Conservation (phyloP, 768 basidiomycete genomes). For the Heimioporus sp. region DNA sequence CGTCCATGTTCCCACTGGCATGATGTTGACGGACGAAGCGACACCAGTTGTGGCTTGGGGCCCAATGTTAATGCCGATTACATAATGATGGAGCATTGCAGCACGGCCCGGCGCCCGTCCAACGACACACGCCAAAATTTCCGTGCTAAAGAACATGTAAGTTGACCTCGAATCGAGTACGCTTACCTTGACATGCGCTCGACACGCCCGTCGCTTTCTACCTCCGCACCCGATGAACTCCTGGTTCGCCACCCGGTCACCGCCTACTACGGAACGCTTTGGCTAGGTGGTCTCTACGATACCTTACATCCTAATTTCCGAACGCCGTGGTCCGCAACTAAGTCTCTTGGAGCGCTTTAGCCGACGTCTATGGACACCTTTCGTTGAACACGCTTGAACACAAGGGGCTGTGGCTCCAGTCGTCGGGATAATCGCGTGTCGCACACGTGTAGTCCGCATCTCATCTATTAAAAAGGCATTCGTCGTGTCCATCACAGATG, state of each 20-base stretch:
- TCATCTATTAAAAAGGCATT: slow-evolving; percentile 29
- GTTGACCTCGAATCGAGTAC: neutral
- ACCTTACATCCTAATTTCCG: neutral
- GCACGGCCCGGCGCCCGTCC: too few relatives aligned
- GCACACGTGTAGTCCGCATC: slow-evolving; percentile 32
- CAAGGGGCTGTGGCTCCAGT: slow-evolving; percentile 8
- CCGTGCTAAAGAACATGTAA: too few relatives aligned
- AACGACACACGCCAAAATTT: neutral
- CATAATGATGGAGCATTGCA: slow-evolving; percentile 5
- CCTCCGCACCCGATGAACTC: neutral
- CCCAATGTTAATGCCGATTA: neutral
- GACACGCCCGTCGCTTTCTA: neutral
- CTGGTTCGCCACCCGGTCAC: neutral
- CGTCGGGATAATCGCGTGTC: slow-evolving; percentile 30
- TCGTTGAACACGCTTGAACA: slow-evolving; percentile 13
- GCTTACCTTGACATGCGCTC: neutral
- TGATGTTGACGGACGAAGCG: too few relatives aligned
- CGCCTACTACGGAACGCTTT: neutral
- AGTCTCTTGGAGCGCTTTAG: slow-evolving; percentile 14
- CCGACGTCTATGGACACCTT: neutral
- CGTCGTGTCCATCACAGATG: slow-evolving; percentile 20
- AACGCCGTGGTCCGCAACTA: neutral
- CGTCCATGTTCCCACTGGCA: too few relatives aligned
- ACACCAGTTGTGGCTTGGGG: too few relatives aligned
- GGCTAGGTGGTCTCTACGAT: neutral